Conservation (phyloP, 2,329 filamentous ascomycete species). For the Aspergillus sp. region DNA sequence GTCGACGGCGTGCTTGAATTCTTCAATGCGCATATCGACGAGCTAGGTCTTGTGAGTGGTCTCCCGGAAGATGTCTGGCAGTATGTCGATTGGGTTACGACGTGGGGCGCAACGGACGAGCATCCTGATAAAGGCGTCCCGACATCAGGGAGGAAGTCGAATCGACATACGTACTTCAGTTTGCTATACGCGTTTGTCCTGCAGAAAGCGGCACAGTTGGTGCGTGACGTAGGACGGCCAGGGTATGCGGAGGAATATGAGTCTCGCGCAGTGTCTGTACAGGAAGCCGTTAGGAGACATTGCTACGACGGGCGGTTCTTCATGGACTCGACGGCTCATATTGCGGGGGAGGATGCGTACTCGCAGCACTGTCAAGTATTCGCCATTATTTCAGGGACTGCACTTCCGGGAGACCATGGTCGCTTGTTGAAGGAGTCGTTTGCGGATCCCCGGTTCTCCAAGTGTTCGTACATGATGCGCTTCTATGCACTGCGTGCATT, state of each 20-base stretch:
- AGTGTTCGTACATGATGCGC: constrained; percentile 41
- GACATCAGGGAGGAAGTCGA: constrained; percentile 35
- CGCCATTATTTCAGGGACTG: constrained; percentile 28
- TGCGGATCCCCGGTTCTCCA: constrained; percentile 27
- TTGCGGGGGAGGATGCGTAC: constrained; percentile 20
- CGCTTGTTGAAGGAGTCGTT: constrained; percentile 32
- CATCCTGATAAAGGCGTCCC: constrained; percentile 43
- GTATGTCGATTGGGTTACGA: constrained; percentile 37
- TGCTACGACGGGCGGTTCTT: constrained; percentile 34
- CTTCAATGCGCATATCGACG: constrained; percentile 22
- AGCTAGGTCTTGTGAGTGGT: constrained; percentile 22
- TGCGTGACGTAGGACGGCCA: constrained; percentile 33
- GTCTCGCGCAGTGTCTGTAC: constrained; percentile 17
- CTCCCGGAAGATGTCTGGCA: constrained; percentile 31
- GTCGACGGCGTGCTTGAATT: constrained; percentile 28
- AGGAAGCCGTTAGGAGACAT: constrained; percentile 23
- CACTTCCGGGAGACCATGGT: constrained; percentile 6
- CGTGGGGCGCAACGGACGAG: constrained; percentile 29
- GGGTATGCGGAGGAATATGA: constrained; percentile 31
- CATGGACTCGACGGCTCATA: constrained; percentile 33
- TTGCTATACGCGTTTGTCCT: constrained; percentile 42
- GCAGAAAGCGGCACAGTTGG: constrained; percentile 31
- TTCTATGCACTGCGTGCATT: constrained; percentile 45
- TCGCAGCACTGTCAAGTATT: constrained; percentile 36
- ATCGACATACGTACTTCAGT: constrained; percentile 43